These are phyloP conservation scores for Trichophaea hybrida DNA, from an alignment of 2,329 filamentous ascomycete species.

Conservation along the genomic window DNA sequence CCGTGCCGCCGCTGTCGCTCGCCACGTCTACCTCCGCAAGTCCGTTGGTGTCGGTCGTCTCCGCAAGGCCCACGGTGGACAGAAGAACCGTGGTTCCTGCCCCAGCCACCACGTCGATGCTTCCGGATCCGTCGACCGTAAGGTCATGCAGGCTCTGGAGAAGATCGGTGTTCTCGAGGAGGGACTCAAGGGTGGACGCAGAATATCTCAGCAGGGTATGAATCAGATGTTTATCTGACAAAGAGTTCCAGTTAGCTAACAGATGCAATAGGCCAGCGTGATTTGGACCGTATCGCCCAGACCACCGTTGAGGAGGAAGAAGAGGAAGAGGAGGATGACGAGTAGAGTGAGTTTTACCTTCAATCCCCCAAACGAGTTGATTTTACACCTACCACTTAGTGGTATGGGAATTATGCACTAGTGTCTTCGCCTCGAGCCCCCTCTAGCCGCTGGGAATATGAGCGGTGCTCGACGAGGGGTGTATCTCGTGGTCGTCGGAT, in stretches of 20 bases:
- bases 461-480: slow-evolving; percentile 25
- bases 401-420: background rate
- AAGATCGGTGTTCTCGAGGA: slow-evolving; percentile 98
- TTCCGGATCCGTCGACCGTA: slow-evolving; percentile 89
- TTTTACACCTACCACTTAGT: no score
- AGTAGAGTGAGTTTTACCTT: slow-evolving; percentile 6
- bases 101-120: slow-evolving; percentile 93
- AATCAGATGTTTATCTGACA: slow-evolving; percentile 56
- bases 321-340: slow-evolving; percentile 43
- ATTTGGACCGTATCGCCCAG: slow-evolving; percentile 58
- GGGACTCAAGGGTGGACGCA: slow-evolving; percentile 93
- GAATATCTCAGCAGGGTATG: slow-evolving; percentile 82
- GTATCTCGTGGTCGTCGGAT: slow-evolving; percentile 12
- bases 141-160: slow-evolving; percentile 92
- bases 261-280: slow-evolving; percentile 49
- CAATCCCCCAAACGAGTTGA: background rate
- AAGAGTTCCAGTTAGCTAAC: slow-evolving; percentile 5
- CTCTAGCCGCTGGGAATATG: slow-evolving; percentile 26
- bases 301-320: slow-evolving; percentile 61
- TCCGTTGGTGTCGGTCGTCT: slow-evolving; percentile 96
- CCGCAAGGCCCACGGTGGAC: slow-evolving; percentile 86
- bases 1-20: slow-evolving; percentile 86
- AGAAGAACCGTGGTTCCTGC: slow-evolving; percentile 90
- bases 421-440: slow-evolving; percentile 16
- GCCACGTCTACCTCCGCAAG: slow-evolving; percentile 99